These are phyloP conservation scores for Centaurea solstitialis DNA, from an alignment of 129 eudicot species.

Conservation along the genomic window DNA sequence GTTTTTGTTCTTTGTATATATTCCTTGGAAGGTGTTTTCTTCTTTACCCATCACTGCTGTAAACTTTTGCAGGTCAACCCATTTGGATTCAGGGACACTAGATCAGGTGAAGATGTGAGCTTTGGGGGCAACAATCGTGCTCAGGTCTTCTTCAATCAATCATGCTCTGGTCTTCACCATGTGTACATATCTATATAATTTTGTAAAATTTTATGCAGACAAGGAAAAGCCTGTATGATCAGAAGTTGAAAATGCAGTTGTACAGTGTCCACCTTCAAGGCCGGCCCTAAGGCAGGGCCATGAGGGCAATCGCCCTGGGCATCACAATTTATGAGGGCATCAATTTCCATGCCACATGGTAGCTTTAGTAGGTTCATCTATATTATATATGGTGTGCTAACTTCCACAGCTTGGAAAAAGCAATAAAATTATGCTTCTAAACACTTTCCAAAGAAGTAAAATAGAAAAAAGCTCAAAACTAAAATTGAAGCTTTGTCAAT, in stretches of 20 bases:
- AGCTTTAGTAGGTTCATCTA: too few relatives aligned
- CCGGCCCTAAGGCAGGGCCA: too few relatives aligned
- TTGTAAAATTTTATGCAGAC: constrained; percentile 49
- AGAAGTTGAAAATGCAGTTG: constrained; percentile 84
- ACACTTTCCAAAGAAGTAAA: too few relatives aligned
- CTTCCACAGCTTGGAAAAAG: too few relatives aligned
- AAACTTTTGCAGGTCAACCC: constrained; percentile 71
- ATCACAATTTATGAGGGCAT: too few relatives aligned
- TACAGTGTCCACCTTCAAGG: constrained; percentile 70
- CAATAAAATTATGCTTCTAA: too few relatives aligned
- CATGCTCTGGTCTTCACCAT: constrained; percentile 35
- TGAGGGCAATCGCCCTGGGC: too few relatives aligned
- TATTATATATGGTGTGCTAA: too few relatives aligned
- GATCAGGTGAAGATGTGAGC: constrained; percentile 85
- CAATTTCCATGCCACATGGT: too few relatives aligned
- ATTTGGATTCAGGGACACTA: constrained; percentile 93
- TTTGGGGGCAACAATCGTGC: constrained; percentile 99
- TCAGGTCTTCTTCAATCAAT: constrained; percentile 91
- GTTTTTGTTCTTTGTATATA: neutral
- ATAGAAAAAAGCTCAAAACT: too few relatives aligned
- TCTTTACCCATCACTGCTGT: constrained; percentile 8
- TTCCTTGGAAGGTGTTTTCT: neutral
- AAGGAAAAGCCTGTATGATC: constrained; percentile 89
- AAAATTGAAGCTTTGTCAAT: too few relatives aligned
- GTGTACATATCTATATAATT: neutral